Evolutionary conservation across 163 green algal species (phyloP).

Genomic region (Scenedesmus sp.): DNA sequence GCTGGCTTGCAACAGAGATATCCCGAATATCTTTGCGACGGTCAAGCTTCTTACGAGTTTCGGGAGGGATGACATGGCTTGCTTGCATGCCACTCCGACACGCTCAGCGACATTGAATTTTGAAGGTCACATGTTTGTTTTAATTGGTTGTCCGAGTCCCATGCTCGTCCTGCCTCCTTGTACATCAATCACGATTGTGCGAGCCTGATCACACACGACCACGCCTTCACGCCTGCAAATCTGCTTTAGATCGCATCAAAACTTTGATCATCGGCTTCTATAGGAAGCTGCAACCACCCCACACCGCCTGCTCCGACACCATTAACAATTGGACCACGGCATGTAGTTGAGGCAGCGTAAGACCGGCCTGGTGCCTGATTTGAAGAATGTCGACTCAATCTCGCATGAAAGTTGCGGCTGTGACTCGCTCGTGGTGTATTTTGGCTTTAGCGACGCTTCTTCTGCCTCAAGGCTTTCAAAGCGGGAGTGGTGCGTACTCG

Average conservation of each 20-base stretch:
- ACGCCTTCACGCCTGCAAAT: not conserved
- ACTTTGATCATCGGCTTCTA: not conserved
- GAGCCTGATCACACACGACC: not conserved
- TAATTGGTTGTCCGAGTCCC: not conserved
- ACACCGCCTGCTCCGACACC: not conserved
- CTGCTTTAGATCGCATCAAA: not conserved
- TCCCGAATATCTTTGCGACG: not conserved
- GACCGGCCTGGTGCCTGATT: not conserved
- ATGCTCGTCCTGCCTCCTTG: not conserved
- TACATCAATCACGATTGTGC: not conserved
- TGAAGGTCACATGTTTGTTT: not conserved
- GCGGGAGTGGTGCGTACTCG: not conserved
- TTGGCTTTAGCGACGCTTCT: not conserved
- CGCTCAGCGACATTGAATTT: not conserved
- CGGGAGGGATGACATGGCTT: not conserved
- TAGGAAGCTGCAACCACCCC: not conserved
- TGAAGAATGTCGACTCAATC: not conserved
- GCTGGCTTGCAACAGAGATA: not conserved
- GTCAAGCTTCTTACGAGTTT: not conserved
- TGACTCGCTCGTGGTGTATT: not conserved
- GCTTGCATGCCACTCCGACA: not conserved
- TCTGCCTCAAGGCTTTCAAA: not conserved
- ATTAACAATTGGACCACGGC: not conserved
- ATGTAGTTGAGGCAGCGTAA: not conserved
- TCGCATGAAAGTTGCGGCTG: not conserved